Conservation (phyloP, 306 rosid species). For the Canavalia gladiata region DNA sequence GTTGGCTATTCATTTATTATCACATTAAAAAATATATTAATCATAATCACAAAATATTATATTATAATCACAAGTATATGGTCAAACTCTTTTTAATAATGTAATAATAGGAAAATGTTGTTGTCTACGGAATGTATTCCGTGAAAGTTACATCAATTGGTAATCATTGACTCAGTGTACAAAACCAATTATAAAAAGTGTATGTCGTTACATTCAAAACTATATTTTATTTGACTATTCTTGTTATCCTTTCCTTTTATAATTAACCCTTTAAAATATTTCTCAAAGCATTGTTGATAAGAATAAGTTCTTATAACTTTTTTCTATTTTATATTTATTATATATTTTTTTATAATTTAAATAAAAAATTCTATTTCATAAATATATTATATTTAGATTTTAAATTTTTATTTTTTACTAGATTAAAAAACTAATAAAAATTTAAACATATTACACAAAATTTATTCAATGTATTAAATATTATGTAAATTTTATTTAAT, state of each 20-base stretch:
- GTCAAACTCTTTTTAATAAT: background rate
- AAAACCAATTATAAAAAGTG: background rate
- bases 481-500: no score
- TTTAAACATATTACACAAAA: no score
- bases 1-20: background rate
- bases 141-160: background rate
- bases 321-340: no score
- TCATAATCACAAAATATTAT: background rate
- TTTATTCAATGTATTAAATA: no score
- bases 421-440: no score
- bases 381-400: no score
- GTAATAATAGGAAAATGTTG: background rate
- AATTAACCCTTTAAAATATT: background rate
- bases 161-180: background rate
- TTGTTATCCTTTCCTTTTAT: background rate
- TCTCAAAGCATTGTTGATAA: background rate
- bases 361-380: no score
- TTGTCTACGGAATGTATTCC: background rate
- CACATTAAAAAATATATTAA: background rate
- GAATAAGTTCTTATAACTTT: background rate
- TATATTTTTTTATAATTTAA: no score
- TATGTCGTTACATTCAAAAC: background rate
- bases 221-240: background rate
- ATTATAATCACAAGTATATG: background rate
- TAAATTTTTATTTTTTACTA: no score